Base-by-base conservation (phyloP, 345 rosid species). In the Moringa oleifera region DNA sequence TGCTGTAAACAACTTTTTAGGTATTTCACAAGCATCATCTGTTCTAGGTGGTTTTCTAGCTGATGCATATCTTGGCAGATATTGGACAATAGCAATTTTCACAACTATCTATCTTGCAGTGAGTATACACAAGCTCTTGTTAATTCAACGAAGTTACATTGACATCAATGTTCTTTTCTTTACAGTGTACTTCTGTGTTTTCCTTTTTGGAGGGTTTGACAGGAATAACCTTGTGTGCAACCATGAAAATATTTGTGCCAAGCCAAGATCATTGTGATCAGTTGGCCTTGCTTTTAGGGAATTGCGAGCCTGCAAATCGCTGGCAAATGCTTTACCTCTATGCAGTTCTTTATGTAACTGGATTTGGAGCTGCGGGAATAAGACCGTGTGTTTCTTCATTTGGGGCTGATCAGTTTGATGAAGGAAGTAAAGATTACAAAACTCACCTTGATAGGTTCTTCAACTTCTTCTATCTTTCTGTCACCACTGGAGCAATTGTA, bases 361-460 rank as follows among this genome's bases (percentile, higher is more conserved):
- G 83, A 46, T 84, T 92, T 0, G 96, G 98, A 25, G 96, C 98
- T 17, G 93, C 98, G 0, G 98, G 96, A 7, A 92, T 92, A 66
- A 79, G 98, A 56, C 98, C 98, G 10, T 92, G 98, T 57, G 95
- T 92, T 58, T 92, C 98, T 18, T 92, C 98, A 4, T 92, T 89
- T 49, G 98, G 98, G 60, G 98, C 96, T 6, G 98, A 92, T 77
- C 98, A 92, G 81, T 92, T 92, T 61, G 92, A 92, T 58, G 98
- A 92, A 78, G 83, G 70, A 53, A 84, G 86, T 62, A 67, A 53
- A 71, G 74, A 89, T 64, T 92, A 87, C 75, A 85, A 87, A 64
- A 68, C 92, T 47, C 96, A 77, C 62, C 74, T 92, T 66, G 98
- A 92, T 72, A 82, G 90, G 55, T 92, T 92, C 74, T 92, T 92